A percentile compares a stretch with the other conserved stretches of the same genome.
These are phyloP conservation scores for Talaromyces sp. DNA, from an alignment of 2,329 filamentous ascomycete species.

Conservation along the genomic window DNA sequence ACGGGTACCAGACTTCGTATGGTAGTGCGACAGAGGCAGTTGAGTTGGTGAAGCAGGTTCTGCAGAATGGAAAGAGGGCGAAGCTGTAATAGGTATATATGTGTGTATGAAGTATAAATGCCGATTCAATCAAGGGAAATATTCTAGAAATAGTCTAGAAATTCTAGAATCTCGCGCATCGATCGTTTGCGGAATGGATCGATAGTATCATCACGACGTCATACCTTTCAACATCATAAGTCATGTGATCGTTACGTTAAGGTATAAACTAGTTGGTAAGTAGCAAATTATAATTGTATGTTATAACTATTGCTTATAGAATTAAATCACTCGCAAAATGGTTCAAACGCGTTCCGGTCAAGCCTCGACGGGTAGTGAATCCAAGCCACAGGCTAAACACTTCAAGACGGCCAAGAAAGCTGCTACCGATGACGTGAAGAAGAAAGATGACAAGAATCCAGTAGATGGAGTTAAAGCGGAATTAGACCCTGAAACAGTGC, in stretches of 20 bases:
- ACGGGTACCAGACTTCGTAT: conserved; percentile 66
- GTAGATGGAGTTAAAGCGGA: neutral
- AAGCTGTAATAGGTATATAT: neutral
- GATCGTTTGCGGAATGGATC: neutral
- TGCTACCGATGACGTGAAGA: neutral
- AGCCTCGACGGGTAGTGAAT: conserved; percentile 8
- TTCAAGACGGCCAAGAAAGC: neutral
- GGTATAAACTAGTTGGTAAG: too few relatives aligned
- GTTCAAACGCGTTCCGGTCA: conserved; percentile 16
- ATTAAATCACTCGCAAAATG: neutral
- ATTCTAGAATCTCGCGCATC: neutral
- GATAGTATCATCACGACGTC: conserved; percentile 1
- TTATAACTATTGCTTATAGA: neutral
- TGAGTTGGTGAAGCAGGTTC: neutral
- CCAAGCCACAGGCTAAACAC: neutral
- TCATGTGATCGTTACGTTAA: neutral
- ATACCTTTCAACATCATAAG: neutral
- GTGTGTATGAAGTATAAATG: neutral
- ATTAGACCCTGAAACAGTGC: neutral
- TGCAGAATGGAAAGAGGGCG: neutral
- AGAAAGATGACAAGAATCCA: neutral
- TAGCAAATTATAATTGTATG: neutral
- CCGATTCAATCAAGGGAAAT: too few relatives aligned
- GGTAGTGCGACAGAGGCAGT: conserved; percentile 55
- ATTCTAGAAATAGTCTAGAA: neutral